Conservation (phyloP, 345 rosid genomes). For the Stellera chamaejasme region DNA sequence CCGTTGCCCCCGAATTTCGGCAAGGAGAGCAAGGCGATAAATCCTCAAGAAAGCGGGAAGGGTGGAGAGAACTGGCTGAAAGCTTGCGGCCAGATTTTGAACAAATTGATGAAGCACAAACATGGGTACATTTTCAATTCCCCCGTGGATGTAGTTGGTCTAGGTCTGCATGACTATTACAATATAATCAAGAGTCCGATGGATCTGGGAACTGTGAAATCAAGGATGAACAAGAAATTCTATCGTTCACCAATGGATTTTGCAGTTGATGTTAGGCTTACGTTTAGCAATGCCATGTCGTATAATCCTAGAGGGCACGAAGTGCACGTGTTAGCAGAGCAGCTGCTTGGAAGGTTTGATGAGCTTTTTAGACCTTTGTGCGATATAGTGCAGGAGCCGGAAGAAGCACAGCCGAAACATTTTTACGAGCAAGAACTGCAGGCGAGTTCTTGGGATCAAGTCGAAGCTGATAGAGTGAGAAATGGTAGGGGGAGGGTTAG, state of each 20-base stretch:
- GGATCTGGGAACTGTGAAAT: constrained; percentile 74
- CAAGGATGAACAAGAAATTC: constrained; percentile 34
- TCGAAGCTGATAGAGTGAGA: constrained; percentile 15
- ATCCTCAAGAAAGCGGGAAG: constrained; percentile 27
- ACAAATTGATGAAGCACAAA: constrained; percentile 66
- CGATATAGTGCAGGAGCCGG: constrained; percentile 15
- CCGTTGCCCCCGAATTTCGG: constrained; percentile 20
- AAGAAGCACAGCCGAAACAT: constrained; percentile 9
- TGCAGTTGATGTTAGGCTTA: constrained; percentile 64
- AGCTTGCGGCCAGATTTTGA: constrained; percentile 49
- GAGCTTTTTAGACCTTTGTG: constrained; percentile 35
- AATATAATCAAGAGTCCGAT: constrained; percentile 58
- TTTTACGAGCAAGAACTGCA: constrained; percentile 26
- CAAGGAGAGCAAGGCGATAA: constrained; percentile 23
- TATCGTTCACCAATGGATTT: constrained; percentile 51
- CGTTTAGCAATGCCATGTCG: constrained; percentile 64
- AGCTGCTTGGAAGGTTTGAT: constrained; percentile 39
- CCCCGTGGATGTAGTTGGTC: constrained; percentile 56
- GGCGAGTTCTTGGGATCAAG: constrained; percentile 45
- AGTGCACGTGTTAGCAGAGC: constrained; percentile 47
- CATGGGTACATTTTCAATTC: constrained; percentile 48
- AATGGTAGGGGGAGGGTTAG: constrained; percentile 12
- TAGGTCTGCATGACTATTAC: constrained; percentile 55
- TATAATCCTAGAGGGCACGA: constrained; percentile 76
- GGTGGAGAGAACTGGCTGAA: constrained; percentile 26